Evolutionary conservation across 2,329 filamentous ascomycete species (phyloP).

Genomic region (Lojkania enalia): DNA sequence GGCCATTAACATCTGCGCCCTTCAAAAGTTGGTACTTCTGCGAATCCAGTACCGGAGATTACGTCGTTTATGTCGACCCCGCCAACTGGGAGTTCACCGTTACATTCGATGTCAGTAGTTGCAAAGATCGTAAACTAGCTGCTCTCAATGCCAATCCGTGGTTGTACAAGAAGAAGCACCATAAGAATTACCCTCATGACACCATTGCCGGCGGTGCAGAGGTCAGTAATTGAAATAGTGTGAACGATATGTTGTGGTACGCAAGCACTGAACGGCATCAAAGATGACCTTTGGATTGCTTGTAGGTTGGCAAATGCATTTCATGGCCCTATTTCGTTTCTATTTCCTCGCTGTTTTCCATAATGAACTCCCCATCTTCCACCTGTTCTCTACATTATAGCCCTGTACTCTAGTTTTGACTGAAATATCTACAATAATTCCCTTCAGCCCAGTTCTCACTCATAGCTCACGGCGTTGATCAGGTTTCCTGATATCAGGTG

Average conservation of each 20-base stretch:
- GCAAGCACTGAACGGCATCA: too few species aligned
- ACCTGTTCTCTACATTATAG: too few species aligned
- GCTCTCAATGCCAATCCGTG: conserved; percentile 26
- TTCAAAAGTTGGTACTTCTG: conserved; percentile 24
- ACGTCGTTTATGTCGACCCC: conserved; percentile 32
- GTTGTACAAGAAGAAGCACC: conserved; percentile 11
- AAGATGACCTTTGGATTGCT: conserved; percentile 7
- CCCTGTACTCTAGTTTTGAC: too few species aligned
- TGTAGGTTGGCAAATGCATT: conserved; percentile 8
- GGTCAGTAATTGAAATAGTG: neutral
- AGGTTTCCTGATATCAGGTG: too few species aligned
- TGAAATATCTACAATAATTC: too few species aligned
- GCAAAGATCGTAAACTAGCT: conserved; percentile 15
- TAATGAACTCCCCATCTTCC: too few species aligned
- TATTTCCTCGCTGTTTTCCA: conserved; percentile 7
- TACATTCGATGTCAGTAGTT: conserved; percentile 15
- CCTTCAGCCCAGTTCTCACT: too few species aligned
- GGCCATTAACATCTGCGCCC: conserved; percentile 25
- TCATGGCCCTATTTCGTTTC: conserved; percentile 13
- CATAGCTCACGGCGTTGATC: too few species aligned
- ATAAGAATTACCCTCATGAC: too few species aligned
- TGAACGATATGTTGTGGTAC: conserved; percentile 1
- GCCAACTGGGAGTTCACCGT: conserved; percentile 25
- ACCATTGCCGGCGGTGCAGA: too few species aligned
- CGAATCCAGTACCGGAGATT: conserved; percentile 28